phyloP scores from a whole-genome alignment of 208 protist species.

The Leishmania martiniquensis region DNA sequence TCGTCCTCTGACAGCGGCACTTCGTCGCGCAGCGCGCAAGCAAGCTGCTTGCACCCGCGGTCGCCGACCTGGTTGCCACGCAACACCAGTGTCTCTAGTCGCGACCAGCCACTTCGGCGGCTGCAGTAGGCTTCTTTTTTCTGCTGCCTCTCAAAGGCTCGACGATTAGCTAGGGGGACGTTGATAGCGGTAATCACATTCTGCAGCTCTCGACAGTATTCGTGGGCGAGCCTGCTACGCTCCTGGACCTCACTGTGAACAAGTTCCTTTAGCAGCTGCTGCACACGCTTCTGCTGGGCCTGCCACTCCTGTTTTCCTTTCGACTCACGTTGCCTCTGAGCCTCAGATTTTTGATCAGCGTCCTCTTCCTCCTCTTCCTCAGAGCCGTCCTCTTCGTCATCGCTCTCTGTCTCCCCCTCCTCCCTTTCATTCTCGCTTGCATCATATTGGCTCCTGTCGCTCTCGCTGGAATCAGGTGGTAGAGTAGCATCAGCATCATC shows the following conservation, averaged over 20 bases:
- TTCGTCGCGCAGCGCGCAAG: constrained; percentile 52
- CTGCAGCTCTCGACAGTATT: constrained; percentile 4
- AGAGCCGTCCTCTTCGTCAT: constrained; percentile 18
- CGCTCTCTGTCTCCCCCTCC: background rate
- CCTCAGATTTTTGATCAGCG: background rate
- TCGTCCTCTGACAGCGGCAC: constrained; percentile 73
- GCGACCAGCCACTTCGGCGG: constrained; percentile 83
- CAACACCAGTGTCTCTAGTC: constrained; percentile 59
- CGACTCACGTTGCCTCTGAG: background rate
- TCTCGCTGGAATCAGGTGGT: background rate
- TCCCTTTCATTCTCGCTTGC: constrained; percentile 7
- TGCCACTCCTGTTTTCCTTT: constrained; percentile 8
- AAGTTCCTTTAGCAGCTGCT: constrained; percentile 8
- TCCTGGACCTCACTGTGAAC: constrained; percentile 5
- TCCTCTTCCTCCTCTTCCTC: constrained; percentile 39
- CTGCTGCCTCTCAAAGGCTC: constrained; percentile 41
- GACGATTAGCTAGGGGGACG: background rate
- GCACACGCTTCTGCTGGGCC: constrained; percentile 10
- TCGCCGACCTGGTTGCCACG: constrained; percentile 75
- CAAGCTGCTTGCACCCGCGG: constrained; percentile 46
- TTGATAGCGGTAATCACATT: constrained; percentile 13
- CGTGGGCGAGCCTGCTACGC: constrained; percentile 1
- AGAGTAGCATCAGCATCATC: constrained; percentile 13
- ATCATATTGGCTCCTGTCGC: constrained; percentile 6
- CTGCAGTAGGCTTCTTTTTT: constrained; percentile 59